Evolutionary conservation across 805 yeast genomes (phyloP).

Genomic region (Candida ulmi): DNA sequence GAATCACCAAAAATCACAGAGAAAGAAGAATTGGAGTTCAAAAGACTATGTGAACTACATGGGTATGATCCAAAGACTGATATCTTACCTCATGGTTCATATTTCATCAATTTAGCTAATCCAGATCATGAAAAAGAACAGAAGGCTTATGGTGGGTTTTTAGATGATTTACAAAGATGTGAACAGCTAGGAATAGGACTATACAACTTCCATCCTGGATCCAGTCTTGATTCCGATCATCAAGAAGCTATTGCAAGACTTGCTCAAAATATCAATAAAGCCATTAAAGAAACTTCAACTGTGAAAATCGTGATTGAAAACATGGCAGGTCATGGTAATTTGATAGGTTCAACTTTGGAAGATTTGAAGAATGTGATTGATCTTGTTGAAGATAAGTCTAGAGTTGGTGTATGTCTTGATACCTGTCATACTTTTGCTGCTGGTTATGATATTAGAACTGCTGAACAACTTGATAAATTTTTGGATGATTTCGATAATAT

Average conservation of each 20-base stretch:
- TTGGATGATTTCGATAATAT: slow-evolving; percentile 71
- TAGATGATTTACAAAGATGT: slow-evolving; percentile 86
- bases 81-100: slow-evolving; percentile 91
- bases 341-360: slow-evolving; percentile 76
- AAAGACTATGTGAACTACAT: slow-evolving; percentile 50
- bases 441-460: slow-evolving; percentile 79
- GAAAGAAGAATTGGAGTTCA: slow-evolving; percentile 65
- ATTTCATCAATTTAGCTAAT: slow-evolving; percentile 86
- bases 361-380: slow-evolving; percentile 75
- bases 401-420: slow-evolving; percentile 96
- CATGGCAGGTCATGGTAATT: slow-evolving; percentile 96
- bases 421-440: slow-evolving; percentile 97
- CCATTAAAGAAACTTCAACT: slow-evolving; percentile 63
- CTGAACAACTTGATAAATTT: slow-evolving; percentile 52
- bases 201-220: slow-evolving; percentile 93
- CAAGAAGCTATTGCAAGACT: slow-evolving; percentile 56
- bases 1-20: slow-evolving; percentile 68
- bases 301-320: slow-evolving; percentile 91
- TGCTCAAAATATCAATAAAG: slow-evolving; percentile 76
- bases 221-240: slow-evolving; percentile 71
- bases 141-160: slow-evolving; percentile 68
- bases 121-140: slow-evolving; percentile 77
- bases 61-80: slow-evolving; percentile 74
- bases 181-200: slow-evolving; percentile 79
- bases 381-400: slow-evolving; percentile 66